phyloP scores from a whole-genome alignment of 2,329 filamentous ascomycete genomes.

The Thyridium curvatum region DNA sequence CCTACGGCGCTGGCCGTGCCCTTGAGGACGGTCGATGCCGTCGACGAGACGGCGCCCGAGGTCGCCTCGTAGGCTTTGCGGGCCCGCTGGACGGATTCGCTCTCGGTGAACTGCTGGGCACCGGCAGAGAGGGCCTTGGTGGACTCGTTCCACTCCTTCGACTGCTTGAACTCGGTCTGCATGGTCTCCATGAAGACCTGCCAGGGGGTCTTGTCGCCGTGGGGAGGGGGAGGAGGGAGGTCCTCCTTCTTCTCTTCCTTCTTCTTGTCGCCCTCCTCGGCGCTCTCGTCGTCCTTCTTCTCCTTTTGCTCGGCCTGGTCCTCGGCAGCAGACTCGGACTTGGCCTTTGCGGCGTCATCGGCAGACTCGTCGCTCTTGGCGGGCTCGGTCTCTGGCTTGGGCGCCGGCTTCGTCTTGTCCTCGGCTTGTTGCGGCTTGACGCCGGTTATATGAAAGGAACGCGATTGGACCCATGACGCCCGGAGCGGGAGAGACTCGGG shows the following conservation, averaged over 20 bases:
- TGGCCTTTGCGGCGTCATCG: conserved; percentile 29
- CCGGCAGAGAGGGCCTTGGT: conserved; percentile 89
- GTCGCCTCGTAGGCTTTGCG: conserved; percentile 82
- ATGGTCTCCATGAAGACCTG: conserved; percentile 98
- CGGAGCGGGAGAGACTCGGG: conserved; percentile 29
- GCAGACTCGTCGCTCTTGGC: conserved; percentile 19
- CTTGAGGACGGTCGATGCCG: conserved; percentile 75
- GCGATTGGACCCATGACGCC: conserved; percentile 16
- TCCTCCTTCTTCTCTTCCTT: conserved; percentile 57
- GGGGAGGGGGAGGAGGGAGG: conserved; percentile 80
- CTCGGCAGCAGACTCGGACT: conserved; percentile 19
- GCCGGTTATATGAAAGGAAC: conserved; percentile 31
- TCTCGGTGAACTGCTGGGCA: conserved; percentile 87
- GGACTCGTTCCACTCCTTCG: conserved; percentile 98
- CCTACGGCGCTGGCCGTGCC: conserved; percentile 81
- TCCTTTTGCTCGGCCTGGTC: conserved; percentile 25
- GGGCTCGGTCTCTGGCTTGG: conserved; percentile 21
- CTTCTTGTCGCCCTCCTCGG: conserved; percentile 34
- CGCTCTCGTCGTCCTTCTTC: conserved; percentile 31
- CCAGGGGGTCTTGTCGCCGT: conserved; percentile 98
- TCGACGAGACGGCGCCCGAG: conserved; percentile 73
- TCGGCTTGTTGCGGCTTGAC: conserved; percentile 19
- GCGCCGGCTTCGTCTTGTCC: conserved; percentile 18
- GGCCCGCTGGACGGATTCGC: conserved; percentile 81
- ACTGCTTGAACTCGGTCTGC: conserved; percentile 86